A percentile compares a stretch with the other conserved stretches of the same genome.
Conservation (phyloP, 148 eudicot species). For the Heliamphora exappendiculata region DNA sequence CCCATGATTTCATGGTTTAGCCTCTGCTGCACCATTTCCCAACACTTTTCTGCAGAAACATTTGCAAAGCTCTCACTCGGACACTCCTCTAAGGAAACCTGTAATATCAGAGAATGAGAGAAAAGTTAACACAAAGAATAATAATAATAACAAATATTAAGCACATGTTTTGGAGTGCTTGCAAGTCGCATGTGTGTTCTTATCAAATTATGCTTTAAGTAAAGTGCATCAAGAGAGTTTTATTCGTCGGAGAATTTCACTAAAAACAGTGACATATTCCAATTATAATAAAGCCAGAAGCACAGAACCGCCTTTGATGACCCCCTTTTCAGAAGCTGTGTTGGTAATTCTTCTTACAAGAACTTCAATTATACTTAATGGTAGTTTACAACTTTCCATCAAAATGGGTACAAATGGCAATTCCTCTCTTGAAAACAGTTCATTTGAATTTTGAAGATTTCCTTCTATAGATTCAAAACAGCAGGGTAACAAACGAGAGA, state of each 20-base stretch:
- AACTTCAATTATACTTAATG: background rate
- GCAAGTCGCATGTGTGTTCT: background rate
- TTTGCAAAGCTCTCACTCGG: slow-evolving; percentile 27
- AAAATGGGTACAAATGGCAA: background rate
- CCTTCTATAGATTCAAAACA: too few species aligned
- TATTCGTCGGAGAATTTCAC: background rate
- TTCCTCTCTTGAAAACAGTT: background rate
- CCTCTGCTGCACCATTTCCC: slow-evolving; percentile 36
- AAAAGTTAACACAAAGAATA: background rate
- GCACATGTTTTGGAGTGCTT: background rate
- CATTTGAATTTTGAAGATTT: background rate
- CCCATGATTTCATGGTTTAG: slow-evolving; percentile 29
- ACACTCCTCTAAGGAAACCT: slow-evolving; percentile 42
- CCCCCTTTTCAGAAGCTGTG: background rate
- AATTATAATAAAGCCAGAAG: background rate
- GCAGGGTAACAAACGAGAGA: too few species aligned
- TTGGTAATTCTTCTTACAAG: background rate
- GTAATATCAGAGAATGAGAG: slow-evolving; percentile 5
- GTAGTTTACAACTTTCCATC: background rate
- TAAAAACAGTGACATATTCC: background rate
- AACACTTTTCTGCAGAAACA: slow-evolving; percentile 31
- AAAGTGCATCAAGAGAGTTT: background rate
- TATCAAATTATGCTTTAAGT: background rate
- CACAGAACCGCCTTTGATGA: background rate
- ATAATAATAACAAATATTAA: too few species aligned